Evolutionary conservation across 192 early-diverging fungal species (phyloP), one percentile per base, ranked within the genome.

Genomic region (Coemansia furcata): DNA sequence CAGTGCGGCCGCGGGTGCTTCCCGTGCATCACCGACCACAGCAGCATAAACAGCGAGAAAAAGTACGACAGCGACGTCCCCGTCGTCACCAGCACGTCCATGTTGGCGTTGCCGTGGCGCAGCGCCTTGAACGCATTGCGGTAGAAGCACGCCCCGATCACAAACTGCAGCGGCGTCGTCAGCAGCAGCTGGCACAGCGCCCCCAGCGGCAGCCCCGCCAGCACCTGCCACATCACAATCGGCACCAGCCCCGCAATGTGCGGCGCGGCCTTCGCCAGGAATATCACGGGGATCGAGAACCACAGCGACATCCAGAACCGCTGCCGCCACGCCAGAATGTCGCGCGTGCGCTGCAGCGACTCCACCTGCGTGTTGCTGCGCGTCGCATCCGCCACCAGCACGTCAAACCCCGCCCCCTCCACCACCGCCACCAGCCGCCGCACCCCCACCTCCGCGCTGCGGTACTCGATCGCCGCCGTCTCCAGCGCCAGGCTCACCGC

Each of bases 81-180:
- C 10, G 97, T 81, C 1, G 88, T 84, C 26, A 99, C 87, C 26
- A 99, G 78, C 38, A 97, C 93, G 69, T 99, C 97, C 97, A 99
- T 99, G 61, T 92, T 99, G 65, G 95, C 94, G 40, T 87, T 87
- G 19, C 86, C 87, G 60, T 97, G 95, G 43, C 77, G 73, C 26
- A 97, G 65, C 1, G 95, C 88, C 69, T 91, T 91, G 73, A 86
- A 93, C 0, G 95, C 89, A 29, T 90, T 84, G 19, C 42, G 47
- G 64, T 95, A 92, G 82, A 99, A 99, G 30, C 87, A 79, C 23
- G 76, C 65, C 0, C 95, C 97, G 11, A 98, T 75, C 9, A 87
- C 87, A 84, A 99, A 98, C 85, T 98, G 95, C 15, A 97, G 90
- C 33, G 95, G 95, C n/a, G 91, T 89, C 3, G 95, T 93, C 32